Evolutionary conservation across 306 rosid species (phyloP), one percentile per base, ranked within the genome.

Genomic region (Vachellia collinsii): DNA sequence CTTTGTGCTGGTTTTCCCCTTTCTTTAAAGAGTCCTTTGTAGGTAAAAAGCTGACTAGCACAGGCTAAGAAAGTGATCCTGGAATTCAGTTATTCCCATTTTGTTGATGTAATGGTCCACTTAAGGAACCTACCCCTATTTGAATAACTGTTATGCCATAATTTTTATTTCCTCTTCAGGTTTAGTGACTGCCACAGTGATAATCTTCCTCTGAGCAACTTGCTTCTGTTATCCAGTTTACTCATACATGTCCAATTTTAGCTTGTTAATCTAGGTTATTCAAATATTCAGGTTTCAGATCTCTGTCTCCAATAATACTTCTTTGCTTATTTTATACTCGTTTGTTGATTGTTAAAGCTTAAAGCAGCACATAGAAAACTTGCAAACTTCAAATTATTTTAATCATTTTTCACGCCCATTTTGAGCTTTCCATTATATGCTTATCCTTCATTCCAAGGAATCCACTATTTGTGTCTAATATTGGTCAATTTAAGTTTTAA

Each of bases 401-500:
- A 44, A 23, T 65, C 25, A 66, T 51, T 83, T 79, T 25, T 48
- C 47, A 8, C 37, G 10, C 37, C 29, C 70, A n/a, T 38, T 53
- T 16, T 47, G 10, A 44, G 13, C n/a, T n/a, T n/a, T n/a, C n/a
- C n/a, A 62, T 8, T 67, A 36, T 54, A 19, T 53, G 2, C 13
- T 59, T 53, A 79, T n/a, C n/a, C n/a, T 79, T 42, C 51, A 56
- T 29, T 75, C 54, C 74, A 56, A 14, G 58, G 64, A 54, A 4
- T n/a, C 39, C 13, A 58, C 72, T 20, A 4, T 20, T 36, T 84
- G 76, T 53, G 48, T 53, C 44, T 77, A 82, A 16, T 75, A 11
- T 77, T 64, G 76, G 12, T 76, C 70, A n/a, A 12, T 71, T 59
- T 56, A 72, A 59, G 77, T 82, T 53, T 82, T 23, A 80, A 53